Percentiles rank a stretch among this genome's conserved stretches.
These are phyloP conservation scores for Septoria linicola DNA, from an alignment of 2,329 filamentous ascomycete genomes.

Conservation along the genomic window DNA sequence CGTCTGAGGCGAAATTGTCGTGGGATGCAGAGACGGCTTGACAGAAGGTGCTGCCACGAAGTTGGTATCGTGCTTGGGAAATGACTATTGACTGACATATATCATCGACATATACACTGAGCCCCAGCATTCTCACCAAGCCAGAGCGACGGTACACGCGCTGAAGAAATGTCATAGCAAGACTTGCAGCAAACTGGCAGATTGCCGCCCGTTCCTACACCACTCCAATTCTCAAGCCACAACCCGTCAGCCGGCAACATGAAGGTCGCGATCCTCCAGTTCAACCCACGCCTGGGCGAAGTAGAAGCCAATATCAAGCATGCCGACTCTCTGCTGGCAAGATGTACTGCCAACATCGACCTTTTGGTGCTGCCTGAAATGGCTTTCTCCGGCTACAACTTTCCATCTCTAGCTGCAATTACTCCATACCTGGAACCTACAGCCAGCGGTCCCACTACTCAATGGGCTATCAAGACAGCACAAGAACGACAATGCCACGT, in stretches of 20 bases:
- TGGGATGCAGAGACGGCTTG: too few species aligned
- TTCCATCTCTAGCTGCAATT: conserved; percentile 67
- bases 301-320: conserved; percentile 68
- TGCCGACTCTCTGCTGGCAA: conserved; percentile 64
- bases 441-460: conserved; percentile 63
- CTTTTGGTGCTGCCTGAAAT: conserved; percentile 74
- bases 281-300: conserved; percentile 68
- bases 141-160: too few species aligned
- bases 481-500: conserved; percentile 67
- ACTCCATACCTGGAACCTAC: conserved; percentile 66
- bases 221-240: too few species aligned
- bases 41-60: too few species aligned
- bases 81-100: too few species aligned
- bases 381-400: conserved; percentile 79
- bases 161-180: too few species aligned
- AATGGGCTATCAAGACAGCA: conserved; percentile 70
- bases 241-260: conserved; percentile 41
- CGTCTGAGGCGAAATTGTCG: too few species aligned
- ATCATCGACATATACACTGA: too few species aligned
- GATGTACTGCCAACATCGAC: conserved; percentile 54
- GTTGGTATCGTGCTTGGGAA: too few species aligned
- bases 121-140: too few species aligned
- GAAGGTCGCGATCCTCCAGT: conserved; percentile 70
- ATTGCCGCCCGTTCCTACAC: too few species aligned
- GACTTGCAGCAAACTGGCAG: too few species aligned